Conservation (phyloP, 2,329 filamentous ascomycete species). For the Elsinoe arachidis region DNA sequence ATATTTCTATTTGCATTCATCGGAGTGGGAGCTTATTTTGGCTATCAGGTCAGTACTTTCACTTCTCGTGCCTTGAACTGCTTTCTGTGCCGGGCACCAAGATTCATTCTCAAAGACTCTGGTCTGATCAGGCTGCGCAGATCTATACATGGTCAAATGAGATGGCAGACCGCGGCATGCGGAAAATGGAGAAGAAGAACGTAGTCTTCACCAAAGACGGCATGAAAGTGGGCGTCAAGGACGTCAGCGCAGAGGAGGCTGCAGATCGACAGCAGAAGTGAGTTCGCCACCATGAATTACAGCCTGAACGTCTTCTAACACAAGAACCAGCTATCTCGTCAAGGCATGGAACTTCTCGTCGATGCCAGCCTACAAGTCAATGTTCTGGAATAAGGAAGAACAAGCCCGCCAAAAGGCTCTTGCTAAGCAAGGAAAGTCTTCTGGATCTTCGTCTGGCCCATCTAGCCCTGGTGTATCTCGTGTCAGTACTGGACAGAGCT, state of each 20-base stretch:
- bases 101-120: too few relatives aligned
- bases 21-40: slow-evolving; percentile 52
- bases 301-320: neutral
- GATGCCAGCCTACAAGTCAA: slow-evolving; percentile 30
- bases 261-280: slow-evolving; percentile 61
- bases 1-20: slow-evolving; percentile 54
- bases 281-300: slow-evolving; percentile 13
- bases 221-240: slow-evolving; percentile 58
- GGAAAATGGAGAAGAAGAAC: slow-evolving; percentile 68
- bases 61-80: neutral
- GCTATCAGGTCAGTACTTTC: slow-evolving; percentile 48
- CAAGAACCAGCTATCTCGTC: slow-evolving; percentile 32
- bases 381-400: slow-evolving; percentile 22
- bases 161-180: slow-evolving; percentile 55
- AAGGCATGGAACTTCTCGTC: slow-evolving; percentile 41
- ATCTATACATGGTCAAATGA: slow-evolving; percentile 60
- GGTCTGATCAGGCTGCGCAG: slow-evolving; percentile 19
- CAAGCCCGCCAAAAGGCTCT: slow-evolving; percentile 14
- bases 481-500: slow-evolving; percentile 1
- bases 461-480: neutral
- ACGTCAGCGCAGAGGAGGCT: slow-evolving; percentile 60
- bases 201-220: slow-evolving; percentile 69
- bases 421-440: slow-evolving; percentile 11
- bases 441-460: neutral
- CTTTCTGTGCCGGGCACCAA: neutral